These are phyloP conservation scores for Pichia kudriavzevii DNA, from an alignment of 1,139 yeast species.

Conservation along the genomic window DNA sequence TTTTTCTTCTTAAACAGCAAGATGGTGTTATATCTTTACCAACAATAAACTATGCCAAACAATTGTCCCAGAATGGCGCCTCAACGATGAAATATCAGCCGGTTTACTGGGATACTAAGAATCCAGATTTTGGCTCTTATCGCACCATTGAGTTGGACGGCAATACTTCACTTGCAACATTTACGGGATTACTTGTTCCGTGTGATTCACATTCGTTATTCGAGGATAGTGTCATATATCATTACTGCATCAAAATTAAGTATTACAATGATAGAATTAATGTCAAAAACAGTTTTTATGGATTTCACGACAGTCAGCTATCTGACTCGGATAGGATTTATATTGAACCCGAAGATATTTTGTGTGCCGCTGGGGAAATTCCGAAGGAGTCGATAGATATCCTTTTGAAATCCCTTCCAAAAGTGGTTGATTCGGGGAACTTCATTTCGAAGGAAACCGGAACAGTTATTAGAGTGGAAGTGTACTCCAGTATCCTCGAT, in stretches of 20 bases:
- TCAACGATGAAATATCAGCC: slow-evolving; percentile 9
- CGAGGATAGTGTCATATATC: slow-evolving; percentile 19
- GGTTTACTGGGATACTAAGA: slow-evolving; percentile 11
- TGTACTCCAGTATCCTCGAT: slow-evolving; percentile 34
- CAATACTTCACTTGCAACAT: slow-evolving; percentile 5
- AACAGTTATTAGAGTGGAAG: slow-evolving; percentile 36
- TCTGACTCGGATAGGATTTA: slow-evolving; percentile 29
- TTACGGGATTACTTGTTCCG: slow-evolving; percentile 24
- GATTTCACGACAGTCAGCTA: slow-evolving; percentile 28
- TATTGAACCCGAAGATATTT: slow-evolving; percentile 7
- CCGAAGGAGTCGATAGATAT: slow-evolving; percentile 1
- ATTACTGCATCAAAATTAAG: slow-evolving; percentile 23
- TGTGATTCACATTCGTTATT: slow-evolving; percentile 10
- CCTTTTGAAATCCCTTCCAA: slow-evolving; percentile 23
- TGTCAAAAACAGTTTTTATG: slow-evolving; percentile 24
- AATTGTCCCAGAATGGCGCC: slow-evolving; percentile 2
- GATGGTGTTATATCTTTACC: slow-evolving; percentile 24
- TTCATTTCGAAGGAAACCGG: slow-evolving; percentile 37
- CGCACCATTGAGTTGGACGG: slow-evolving; percentile 3
- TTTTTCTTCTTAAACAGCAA: slow-evolving; percentile 18
- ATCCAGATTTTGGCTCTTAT: slow-evolving; percentile 5
- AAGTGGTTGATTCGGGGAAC: slow-evolving; percentile 35
- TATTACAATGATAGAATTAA: slow-evolving; percentile 10
- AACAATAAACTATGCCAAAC: slow-evolving; percentile 16
- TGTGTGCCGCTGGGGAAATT: slow-evolving; percentile 10